Evolutionary conservation across 768 basidiomycete genomes (phyloP), one percentile per base, ranked within the genome.

Genomic region (Agaricus blazei): DNA sequence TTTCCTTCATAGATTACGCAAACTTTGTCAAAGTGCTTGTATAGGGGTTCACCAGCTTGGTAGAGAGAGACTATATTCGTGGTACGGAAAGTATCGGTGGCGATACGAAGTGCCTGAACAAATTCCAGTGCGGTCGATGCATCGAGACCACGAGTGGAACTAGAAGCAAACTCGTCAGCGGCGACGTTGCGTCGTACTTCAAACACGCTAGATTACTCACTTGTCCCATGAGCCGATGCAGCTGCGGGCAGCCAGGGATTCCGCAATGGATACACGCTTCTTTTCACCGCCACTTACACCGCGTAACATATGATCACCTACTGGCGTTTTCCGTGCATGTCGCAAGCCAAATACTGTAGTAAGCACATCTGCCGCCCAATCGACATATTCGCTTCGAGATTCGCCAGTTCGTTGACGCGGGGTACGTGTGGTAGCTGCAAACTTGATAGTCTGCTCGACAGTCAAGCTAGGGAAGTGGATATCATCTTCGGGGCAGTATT

Each of bases 381-480:
- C 67, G 19, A 74, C 68, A 52, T 72, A 81, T 3, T 71, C 66
- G 40, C 72, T 66, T 38, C 84, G 75, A 9, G 76, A 65, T 12
- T 75, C 59, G 3, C 70, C 73, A 2, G 77, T 50, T 38, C 84
- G 81, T 3, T 66, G 72, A 9, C 72, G 79, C 1, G 92, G 91
- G 9, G 81, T 80, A 26, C 90, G 85, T 11, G 81, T 84, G 58
- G 75, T 78, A 0, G 84, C 80, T 0, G 88, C 85, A 52, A 90
- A 88, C 4, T 68, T 70, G 42, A 97, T 75, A 0, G 90, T 93
- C 64, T 93, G 79, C 51, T 81, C 77, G 26, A 93, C 90, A 9
- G 87, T 89, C 19, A 97, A 77, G 9, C 87, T 89, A 3, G 92
- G 88, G 63, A 94, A 88, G 65, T 94, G 91, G 9, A 89, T 74